Conservation (phyloP, 2,329 filamentous ascomycete species). For the Paramyrothecium roridum region DNA sequence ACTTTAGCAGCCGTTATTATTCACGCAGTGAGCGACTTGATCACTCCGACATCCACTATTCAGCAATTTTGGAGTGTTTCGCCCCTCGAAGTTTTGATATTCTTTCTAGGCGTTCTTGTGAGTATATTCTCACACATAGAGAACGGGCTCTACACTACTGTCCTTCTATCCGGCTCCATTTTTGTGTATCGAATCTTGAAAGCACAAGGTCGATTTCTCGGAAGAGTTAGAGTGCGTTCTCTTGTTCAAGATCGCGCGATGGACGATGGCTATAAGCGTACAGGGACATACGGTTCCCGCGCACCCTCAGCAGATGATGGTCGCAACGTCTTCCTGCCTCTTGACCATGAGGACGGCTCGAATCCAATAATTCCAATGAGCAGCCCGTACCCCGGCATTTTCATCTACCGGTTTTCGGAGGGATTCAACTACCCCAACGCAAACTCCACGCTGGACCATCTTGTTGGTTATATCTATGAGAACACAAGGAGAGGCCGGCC, state of each 20-base stretch:
- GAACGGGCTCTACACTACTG: slow-evolving; percentile 86
- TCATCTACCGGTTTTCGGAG: slow-evolving; percentile 93
- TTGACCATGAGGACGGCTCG: slow-evolving; percentile 84
- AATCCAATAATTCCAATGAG: slow-evolving; percentile 81
- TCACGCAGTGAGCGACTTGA: slow-evolving; percentile 88
- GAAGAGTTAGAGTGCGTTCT: slow-evolving; percentile 65
- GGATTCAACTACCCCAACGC: slow-evolving; percentile 97
- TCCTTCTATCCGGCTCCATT: slow-evolving; percentile 71
- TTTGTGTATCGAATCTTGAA: slow-evolving; percentile 82
- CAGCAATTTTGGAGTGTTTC: slow-evolving; percentile 96
- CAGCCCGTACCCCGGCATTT: slow-evolving; percentile 83
- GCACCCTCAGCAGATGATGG: slow-evolving; percentile 43
- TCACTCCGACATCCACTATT: slow-evolving; percentile 85
- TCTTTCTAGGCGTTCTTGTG: slow-evolving; percentile 88
- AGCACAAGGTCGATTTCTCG: slow-evolving; percentile 79
- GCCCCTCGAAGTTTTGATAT: slow-evolving; percentile 85
- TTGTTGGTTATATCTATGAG: slow-evolving; percentile 64
- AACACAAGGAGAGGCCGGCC: slow-evolving; percentile 75
- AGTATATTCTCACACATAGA: slow-evolving; percentile 88
- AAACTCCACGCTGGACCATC: slow-evolving; percentile 79
- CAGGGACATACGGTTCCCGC: slow-evolving; percentile 57
- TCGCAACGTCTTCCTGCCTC: slow-evolving; percentile 81
- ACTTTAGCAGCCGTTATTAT: slow-evolving; percentile 87
- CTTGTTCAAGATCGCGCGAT: slow-evolving; percentile 73
- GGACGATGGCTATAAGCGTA: slow-evolving; percentile 51